Conservation (phyloP, 768 basidiomycete species). For the Mycena maculata region DNA sequence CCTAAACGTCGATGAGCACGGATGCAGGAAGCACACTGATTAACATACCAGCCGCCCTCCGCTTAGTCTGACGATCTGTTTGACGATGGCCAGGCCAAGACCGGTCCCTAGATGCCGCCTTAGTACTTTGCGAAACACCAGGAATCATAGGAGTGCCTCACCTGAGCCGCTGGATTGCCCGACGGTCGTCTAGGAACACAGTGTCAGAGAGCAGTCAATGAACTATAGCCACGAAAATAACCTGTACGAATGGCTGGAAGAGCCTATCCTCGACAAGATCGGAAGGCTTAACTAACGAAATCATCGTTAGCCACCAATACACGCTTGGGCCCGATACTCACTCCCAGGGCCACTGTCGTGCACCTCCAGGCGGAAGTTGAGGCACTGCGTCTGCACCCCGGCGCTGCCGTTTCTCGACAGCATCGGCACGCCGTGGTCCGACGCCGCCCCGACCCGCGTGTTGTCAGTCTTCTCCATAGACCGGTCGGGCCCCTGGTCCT, state of each 20-base stretch:
- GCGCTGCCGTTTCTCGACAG: slow-evolving; percentile 17
- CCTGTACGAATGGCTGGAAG: slow-evolving; percentile 43
- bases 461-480: background rate
- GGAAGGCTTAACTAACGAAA: slow-evolving; percentile 34
- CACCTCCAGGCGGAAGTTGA: slow-evolving; percentile 36
- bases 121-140: slow-evolving; percentile 27
- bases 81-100: slow-evolving; percentile 56
- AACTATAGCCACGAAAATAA: background rate
- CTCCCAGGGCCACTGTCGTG: slow-evolving; percentile 35
- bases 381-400: slow-evolving; percentile 24
- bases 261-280: slow-evolving; percentile 40
- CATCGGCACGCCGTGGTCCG: background rate
- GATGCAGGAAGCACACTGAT: background rate
- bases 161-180: slow-evolving; percentile 51
- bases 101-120: slow-evolving; percentile 45
- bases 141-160: slow-evolving; percentile 11
- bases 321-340: background rate
- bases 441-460: background rate
- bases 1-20: slow-evolving; percentile 18
- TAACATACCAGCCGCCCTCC: slow-evolving; percentile 50
- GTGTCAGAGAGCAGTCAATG: background rate
- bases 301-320: background rate
- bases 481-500: background rate
- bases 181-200: slow-evolving; percentile 44
- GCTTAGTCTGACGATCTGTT: slow-evolving; percentile 55